Conservation (phyloP, 495 filamentous ascomycete genomes). For the Trichoderma reesei region DNA sequence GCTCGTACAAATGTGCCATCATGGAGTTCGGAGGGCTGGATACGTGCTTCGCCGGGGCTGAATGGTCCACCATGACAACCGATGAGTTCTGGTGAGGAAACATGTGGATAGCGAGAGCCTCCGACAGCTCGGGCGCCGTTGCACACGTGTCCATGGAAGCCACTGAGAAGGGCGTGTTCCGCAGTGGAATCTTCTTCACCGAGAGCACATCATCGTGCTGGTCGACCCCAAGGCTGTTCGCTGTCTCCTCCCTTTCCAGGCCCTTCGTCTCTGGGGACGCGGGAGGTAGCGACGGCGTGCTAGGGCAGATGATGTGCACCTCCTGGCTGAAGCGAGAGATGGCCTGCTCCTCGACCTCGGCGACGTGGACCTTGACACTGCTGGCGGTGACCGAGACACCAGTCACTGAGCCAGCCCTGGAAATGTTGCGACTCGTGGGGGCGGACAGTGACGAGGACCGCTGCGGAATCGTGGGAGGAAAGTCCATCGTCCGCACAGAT, state of each 20-base stretch:
- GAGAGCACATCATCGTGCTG: constrained; percentile 45
- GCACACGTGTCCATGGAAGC: constrained; percentile 46
- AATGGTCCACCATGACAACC: constrained; percentile 66
- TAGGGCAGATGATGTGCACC: not conserved
- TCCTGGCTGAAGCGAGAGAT: constrained; percentile 16
- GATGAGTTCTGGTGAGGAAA: constrained; percentile 84
- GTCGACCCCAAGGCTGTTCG: constrained; percentile 30
- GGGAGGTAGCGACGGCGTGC: not conserved
- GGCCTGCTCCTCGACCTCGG: constrained; percentile 29
- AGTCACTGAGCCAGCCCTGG: constrained; percentile 55
- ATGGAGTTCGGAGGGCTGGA: not conserved
- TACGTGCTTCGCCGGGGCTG: constrained; percentile 15
- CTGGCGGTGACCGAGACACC: too few species aligned
- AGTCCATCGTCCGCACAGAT: constrained; percentile 45
- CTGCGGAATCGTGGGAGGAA: constrained; percentile 48
- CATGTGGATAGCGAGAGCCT: constrained; percentile 73
- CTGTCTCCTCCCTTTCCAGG: constrained; percentile 16
- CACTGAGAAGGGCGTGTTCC: constrained; percentile 49
- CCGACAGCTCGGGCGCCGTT: constrained; percentile 51
- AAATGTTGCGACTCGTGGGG: constrained; percentile 58
- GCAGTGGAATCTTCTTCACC: constrained; percentile 41
- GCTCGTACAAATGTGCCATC: constrained; percentile 30
- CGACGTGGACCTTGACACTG: constrained; percentile 51
- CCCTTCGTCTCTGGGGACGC: not conserved
- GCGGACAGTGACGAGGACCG: constrained; percentile 61